A percentile compares a stretch with the other conserved stretches of the same genome.
Conservation (phyloP, 75 land plant species). For the Selaginella moellendorffii region DNA sequence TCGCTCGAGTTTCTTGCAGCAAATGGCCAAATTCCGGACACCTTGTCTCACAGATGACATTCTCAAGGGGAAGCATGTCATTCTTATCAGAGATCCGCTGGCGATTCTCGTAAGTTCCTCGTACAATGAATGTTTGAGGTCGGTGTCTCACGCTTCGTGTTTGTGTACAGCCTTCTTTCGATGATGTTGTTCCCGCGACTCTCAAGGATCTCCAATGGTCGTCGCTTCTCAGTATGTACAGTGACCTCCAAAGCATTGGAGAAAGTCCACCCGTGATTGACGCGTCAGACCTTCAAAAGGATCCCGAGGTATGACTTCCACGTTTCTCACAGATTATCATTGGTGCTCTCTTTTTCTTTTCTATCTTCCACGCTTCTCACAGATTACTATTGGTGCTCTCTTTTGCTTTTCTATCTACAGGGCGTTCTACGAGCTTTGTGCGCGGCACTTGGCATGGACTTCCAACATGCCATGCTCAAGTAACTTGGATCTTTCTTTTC, state of each 20-base stretch:
- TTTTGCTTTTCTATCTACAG: too few relatives aligned
- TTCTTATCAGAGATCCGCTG: slow-evolving; percentile 78
- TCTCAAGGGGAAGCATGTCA: slow-evolving; percentile 82
- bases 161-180: slow-evolving; percentile 49
- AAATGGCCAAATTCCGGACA: slow-evolving; percentile 68
- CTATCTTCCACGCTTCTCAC: too few relatives aligned
- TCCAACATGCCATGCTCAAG: slow-evolving; percentile 80
- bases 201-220: slow-evolving; percentile 51
- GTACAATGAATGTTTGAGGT: not conserved
- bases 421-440: slow-evolving; percentile 57
- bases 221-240: slow-evolving; percentile 43
- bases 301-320: slow-evolving; percentile 50
- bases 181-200: slow-evolving; percentile 47
- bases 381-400: too few relatives aligned
- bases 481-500: slow-evolving; percentile 15
- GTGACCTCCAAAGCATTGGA: slow-evolving; percentile 57
- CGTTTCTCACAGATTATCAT: too few relatives aligned
- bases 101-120: slow-evolving; percentile 63
- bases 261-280: slow-evolving; percentile 49
- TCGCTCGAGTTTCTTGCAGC: slow-evolving; percentile 32
- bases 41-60: slow-evolving; percentile 49
- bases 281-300: slow-evolving; percentile 40
- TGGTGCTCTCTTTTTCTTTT: too few relatives aligned
- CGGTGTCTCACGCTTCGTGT: not conserved
- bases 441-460: slow-evolving; percentile 66